Conservation (phyloP, 805 yeast species). For the Ogataea methanolica region DNA sequence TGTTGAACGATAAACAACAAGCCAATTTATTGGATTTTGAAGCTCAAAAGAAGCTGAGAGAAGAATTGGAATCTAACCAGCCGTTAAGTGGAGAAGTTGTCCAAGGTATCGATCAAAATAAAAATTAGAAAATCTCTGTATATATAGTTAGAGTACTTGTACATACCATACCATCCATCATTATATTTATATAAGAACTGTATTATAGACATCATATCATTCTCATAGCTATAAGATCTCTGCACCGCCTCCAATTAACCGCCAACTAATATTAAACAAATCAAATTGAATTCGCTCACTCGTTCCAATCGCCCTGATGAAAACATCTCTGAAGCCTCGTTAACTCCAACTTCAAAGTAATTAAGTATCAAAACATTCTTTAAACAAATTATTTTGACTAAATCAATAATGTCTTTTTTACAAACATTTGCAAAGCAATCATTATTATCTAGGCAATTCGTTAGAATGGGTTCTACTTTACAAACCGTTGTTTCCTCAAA, state of each 20-base stretch:
- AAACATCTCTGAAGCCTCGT: background rate
- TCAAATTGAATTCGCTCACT: background rate
- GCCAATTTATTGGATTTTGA: constrained; percentile 65
- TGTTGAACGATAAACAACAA: constrained; percentile 33
- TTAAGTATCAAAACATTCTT: background rate
- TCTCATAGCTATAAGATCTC: too few relatives aligned
- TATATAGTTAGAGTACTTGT: background rate
- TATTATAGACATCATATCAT: background rate
- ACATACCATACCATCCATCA: background rate
- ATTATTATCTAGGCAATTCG: constrained; percentile 11
- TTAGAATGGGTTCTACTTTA: constrained; percentile 33
- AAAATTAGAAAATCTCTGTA: background rate
- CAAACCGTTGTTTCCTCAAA: constrained; percentile 54
- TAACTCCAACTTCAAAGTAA: background rate
- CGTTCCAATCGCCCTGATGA: background rate
- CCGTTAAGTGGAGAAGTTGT: constrained; percentile 55
- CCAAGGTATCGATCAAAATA: constrained; percentile 33
- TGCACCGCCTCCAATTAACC: too few relatives aligned
- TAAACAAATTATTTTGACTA: background rate
- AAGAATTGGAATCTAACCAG: constrained; percentile 54
- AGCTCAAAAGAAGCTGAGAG: constrained; percentile 55
- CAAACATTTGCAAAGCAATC: constrained; percentile 13
- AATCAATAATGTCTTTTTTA: constrained; percentile 5
- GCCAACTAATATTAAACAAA: too few relatives aligned
- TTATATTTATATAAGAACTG: background rate